Evolutionary conservation across 2,329 filamentous ascomycete genomes (phyloP).

Genomic region (Macrophomina phaseolina): DNA sequence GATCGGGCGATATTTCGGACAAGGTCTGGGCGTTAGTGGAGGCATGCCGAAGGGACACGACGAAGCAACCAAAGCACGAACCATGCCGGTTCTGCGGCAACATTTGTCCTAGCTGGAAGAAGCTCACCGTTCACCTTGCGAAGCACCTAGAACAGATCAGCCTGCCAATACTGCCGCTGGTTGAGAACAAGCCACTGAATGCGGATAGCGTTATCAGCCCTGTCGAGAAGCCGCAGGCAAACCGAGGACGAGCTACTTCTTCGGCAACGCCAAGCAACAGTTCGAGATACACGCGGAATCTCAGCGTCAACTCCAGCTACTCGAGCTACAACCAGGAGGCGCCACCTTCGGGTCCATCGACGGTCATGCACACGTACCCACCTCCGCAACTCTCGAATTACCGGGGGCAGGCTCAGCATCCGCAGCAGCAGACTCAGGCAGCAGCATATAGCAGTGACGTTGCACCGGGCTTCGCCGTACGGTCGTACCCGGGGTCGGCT

Average conservation of each 20-base stretch:
- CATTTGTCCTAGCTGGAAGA: constrained; percentile 84
- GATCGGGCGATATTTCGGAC: constrained; percentile 48
- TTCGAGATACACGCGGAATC: constrained; percentile 33
- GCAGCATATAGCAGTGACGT: constrained; percentile 31
- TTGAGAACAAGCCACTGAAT: constrained; percentile 46
- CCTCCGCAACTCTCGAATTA: constrained; percentile 38
- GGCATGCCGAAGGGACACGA: constrained; percentile 74
- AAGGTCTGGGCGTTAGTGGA: constrained; percentile 80
- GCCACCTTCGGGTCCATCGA: constrained; percentile 28
- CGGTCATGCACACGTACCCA: constrained; percentile 46
- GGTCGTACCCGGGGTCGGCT: constrained; percentile 44
- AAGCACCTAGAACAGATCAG: constrained; percentile 95
- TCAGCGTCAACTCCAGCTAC: constrained; percentile 11
- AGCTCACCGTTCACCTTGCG: constrained; percentile 88
- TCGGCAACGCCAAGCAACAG: constrained; percentile 13
- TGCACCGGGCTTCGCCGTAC: constrained; percentile 33
- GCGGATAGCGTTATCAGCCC: constrained; percentile 46
- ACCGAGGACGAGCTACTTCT: constrained; percentile 9
- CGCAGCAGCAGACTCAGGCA: constrained; percentile 14
- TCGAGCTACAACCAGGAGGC: constrained; percentile 11
- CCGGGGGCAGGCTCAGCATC: not conserved
- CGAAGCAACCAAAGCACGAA: constrained; percentile 71
- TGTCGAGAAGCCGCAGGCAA: constrained; percentile 37
- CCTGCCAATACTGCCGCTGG: constrained; percentile 70
- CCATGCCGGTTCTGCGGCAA: constrained; percentile 88